Percentiles rank a stretch among this genome's conserved stretches.
Evolutionary conservation across 2,329 filamentous ascomycete species (phyloP).

Genomic region (Colletotrichum paranaense): DNA sequence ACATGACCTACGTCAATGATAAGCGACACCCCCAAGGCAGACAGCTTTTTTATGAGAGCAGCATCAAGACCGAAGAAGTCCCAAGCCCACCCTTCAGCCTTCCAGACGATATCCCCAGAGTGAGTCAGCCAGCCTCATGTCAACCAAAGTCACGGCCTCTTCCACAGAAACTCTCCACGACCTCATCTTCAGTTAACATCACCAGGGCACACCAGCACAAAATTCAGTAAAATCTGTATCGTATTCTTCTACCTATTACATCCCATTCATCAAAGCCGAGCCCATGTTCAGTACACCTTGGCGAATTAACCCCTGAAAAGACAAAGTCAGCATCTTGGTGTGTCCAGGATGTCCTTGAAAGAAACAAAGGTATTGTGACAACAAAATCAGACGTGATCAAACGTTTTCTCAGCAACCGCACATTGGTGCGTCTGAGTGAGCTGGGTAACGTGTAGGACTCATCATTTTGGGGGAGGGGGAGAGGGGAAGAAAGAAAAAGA

Average conservation of each 20-base stretch:
- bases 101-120: no score
- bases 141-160: neutral
- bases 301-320: neutral
- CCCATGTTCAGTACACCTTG: neutral
- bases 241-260: neutral
- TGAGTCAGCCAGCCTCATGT: no score
- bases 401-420: constrained; percentile 22
- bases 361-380: neutral
- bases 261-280: neutral
- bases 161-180: neutral
- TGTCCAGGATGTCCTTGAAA: neutral
- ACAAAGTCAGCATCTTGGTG: neutral
- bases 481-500: neutral
- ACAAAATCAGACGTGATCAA: constrained; percentile 18
- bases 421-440: constrained; percentile 21
- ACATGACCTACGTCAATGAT: neutral
- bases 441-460: constrained; percentile 20
- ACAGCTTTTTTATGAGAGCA: neutral
- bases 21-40: neutral
- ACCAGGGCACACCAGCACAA: no score
- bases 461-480: neutral
- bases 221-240: neutral
- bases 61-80: neutral
- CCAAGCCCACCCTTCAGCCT: no score
- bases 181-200: neutral